These are phyloP conservation scores for Xylaria cubensis DNA, from an alignment of 495 filamentous ascomycete genomes.

Conservation along the genomic window DNA sequence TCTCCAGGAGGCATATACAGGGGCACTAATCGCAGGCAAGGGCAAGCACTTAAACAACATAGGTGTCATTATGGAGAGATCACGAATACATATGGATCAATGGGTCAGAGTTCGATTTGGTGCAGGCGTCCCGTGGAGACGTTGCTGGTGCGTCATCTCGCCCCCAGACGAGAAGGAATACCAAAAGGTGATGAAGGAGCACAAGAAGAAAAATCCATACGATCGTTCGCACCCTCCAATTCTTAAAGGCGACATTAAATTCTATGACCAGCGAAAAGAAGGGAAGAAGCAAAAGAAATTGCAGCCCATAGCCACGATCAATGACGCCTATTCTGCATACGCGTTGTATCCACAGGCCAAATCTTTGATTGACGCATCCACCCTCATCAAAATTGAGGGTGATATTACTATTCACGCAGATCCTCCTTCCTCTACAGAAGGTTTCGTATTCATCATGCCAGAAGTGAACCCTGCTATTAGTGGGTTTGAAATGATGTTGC, in stretches of 20 bases:
- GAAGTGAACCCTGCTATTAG: constrained; percentile 88
- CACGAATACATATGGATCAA: constrained; percentile 78
- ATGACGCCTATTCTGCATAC: constrained; percentile 88
- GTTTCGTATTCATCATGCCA: constrained; percentile 98
- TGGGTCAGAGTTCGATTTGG: constrained; percentile 97
- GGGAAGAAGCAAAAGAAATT: constrained; percentile 91
- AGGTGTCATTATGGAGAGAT: constrained; percentile 79
- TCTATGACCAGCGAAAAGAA: constrained; percentile 77
- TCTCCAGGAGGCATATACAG: constrained; percentile 95
- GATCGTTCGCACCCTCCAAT: constrained; percentile 68
- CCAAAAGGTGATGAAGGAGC: constrained; percentile 78
- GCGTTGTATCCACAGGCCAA: constrained; percentile 96
- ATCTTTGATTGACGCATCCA: constrained; percentile 91
- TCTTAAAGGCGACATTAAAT: constrained; percentile 87
- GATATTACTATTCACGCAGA: constrained; percentile 82
- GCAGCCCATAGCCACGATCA: constrained; percentile 87
- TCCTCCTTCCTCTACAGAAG: constrained; percentile 76
- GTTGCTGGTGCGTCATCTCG: constrained; percentile 93
- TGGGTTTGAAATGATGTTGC: constrained; percentile 96
- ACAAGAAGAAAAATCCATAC: constrained; percentile 87
- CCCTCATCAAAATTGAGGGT: constrained; percentile 92
- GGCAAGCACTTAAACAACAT: constrained; percentile 89
- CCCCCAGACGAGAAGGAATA: constrained; percentile 93
- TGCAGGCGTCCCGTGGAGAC: constrained; percentile 93
- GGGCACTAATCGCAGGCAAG: constrained; percentile 93